A percentile compares a stretch with the other conserved stretches of the same genome.
phyloP scores from a whole-genome alignment of 1,284 basidiomycete genomes.

The Cutaneotrichosporon spelunceum region DNA sequence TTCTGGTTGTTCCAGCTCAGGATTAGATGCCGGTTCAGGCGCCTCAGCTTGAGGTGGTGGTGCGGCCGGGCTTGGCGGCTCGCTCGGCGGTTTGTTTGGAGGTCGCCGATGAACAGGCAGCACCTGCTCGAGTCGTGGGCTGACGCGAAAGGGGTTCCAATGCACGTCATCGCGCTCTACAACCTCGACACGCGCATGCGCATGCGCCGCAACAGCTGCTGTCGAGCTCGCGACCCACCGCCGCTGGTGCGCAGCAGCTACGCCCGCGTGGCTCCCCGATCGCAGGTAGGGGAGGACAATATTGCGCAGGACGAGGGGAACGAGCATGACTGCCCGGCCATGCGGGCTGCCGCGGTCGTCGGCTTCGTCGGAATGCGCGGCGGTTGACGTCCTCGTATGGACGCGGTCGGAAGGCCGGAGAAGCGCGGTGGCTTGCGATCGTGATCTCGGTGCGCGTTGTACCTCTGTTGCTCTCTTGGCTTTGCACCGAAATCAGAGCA shows the following conservation, averaged over 20 bases:
- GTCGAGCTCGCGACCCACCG: constrained; percentile 11
- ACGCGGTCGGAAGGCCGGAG: not conserved
- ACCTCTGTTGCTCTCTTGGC: not conserved
- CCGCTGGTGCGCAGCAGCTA: not conserved
- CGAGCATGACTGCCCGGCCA: constrained; percentile 26
- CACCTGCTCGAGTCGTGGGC: not conserved
- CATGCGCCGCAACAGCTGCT: not conserved
- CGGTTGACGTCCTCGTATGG: not conserved
- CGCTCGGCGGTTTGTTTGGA: not conserved
- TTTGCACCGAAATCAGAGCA: constrained; percentile 9
- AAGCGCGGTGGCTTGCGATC: constrained; percentile 6
- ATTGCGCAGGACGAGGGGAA: constrained; percentile 22
- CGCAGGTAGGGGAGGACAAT: constrained; percentile 26
- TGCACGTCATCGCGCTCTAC: constrained; percentile 6
- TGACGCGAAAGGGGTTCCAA: constrained; percentile 4
- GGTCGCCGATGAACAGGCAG: not conserved
- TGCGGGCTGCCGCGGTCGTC: constrained; percentile 10
- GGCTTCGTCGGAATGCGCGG: not conserved
- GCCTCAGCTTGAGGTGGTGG: not conserved
- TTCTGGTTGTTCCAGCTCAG: not conserved
- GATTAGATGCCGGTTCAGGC: not conserved
- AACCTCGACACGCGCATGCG: constrained; percentile 10
- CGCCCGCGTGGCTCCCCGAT: constrained; percentile 4
- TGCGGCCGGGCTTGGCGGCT: not conserved
- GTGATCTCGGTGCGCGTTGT: not conserved